Conservation (phyloP, 2,329 filamentous ascomycete species). For the Tetracladium maxilliforme region DNA sequence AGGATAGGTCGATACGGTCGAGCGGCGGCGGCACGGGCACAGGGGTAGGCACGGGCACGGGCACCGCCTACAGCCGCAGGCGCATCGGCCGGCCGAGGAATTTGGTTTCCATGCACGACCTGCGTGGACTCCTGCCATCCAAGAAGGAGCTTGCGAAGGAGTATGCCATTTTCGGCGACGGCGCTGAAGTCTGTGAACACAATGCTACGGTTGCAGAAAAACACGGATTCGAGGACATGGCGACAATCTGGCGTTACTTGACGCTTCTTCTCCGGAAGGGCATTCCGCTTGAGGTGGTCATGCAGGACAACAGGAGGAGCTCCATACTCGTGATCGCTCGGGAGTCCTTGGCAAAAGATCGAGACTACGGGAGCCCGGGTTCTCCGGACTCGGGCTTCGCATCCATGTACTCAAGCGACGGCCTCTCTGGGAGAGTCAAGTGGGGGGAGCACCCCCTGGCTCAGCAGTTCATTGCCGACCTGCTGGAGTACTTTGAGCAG, state of each 20-base stretch:
- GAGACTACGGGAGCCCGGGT: conserved; percentile 3
- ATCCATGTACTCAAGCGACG: too few relatives aligned
- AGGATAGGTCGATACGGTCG: conserved; percentile 15
- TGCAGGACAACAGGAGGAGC: conserved; percentile 35
- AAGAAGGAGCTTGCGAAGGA: conserved; percentile 62
- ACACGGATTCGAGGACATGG: conserved; percentile 55
- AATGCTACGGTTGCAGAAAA: conserved; percentile 68
- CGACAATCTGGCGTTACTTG: conserved; percentile 72
- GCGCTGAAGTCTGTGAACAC: conserved; percentile 66
- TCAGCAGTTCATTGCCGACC: conserved; percentile 40
- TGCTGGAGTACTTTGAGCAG: conserved; percentile 50
- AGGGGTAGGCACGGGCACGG: conserved; percentile 36
- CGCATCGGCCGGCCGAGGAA: conserved; percentile 38
- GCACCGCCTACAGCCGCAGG: conserved; percentile 15
- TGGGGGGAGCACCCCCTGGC: conserved; percentile 55
- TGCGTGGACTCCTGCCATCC: conserved; percentile 60
- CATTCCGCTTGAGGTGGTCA: conserved; percentile 53
- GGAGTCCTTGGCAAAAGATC: conserved; percentile 23
- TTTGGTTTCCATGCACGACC: conserved; percentile 56
- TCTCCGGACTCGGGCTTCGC: background rate
- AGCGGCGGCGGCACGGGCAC: conserved; percentile 27
- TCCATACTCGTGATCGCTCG: conserved; percentile 51
- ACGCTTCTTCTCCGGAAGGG: conserved; percentile 64
- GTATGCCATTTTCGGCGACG: conserved; percentile 75
- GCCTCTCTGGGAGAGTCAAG: conserved; percentile 44